Conservation (phyloP, 192 early-diverging fungal species). For the Gamsiella multidivaricata region DNA sequence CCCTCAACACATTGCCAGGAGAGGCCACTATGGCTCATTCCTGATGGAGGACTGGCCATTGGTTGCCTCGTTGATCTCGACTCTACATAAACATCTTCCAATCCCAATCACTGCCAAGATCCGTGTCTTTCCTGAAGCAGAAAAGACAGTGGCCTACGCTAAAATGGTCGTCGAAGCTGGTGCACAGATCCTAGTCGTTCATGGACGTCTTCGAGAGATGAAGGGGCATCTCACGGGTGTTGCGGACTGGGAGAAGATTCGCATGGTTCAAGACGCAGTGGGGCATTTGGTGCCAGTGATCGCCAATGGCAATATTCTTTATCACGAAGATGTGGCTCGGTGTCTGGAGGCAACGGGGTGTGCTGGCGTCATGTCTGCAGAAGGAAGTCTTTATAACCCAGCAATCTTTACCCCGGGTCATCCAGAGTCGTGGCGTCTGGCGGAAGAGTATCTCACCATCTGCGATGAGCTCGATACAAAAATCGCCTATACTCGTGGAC, state of each 20-base stretch:
- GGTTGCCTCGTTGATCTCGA: conserved; percentile 63
- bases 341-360: conserved; percentile 88
- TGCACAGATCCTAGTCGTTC: conserved; percentile 91
- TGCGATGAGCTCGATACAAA: conserved; percentile 73
- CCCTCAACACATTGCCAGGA: conserved; percentile 93
- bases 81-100: conserved; percentile 80
- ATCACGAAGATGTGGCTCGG: conserved; percentile 86
- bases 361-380: conserved; percentile 96
- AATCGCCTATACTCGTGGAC: conserved; percentile 79
- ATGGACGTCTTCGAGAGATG: conserved; percentile 95
- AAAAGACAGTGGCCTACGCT: conserved; percentile 92
- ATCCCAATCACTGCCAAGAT: conserved; percentile 98
- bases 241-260: conserved; percentile 96
- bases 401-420: conserved; percentile 78
- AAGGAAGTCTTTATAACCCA: conserved; percentile 89
- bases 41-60: conserved; percentile 96
- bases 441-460: conserved; percentile 91
- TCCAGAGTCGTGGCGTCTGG: conserved; percentile 80
- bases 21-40: conserved; percentile 93
- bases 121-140: conserved; percentile 87
- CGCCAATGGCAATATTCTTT: conserved; percentile 98
- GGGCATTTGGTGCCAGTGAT: conserved; percentile 82
- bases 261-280: conserved; percentile 82
- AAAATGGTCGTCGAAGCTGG: conserved; percentile 96
- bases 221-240: conserved; percentile 97